Percentiles rank a stretch among this genome's conserved stretches.
phyloP scores from a whole-genome alignment of 2,329 filamentous ascomycete genomes.

The Alternaria burnsii region DNA sequence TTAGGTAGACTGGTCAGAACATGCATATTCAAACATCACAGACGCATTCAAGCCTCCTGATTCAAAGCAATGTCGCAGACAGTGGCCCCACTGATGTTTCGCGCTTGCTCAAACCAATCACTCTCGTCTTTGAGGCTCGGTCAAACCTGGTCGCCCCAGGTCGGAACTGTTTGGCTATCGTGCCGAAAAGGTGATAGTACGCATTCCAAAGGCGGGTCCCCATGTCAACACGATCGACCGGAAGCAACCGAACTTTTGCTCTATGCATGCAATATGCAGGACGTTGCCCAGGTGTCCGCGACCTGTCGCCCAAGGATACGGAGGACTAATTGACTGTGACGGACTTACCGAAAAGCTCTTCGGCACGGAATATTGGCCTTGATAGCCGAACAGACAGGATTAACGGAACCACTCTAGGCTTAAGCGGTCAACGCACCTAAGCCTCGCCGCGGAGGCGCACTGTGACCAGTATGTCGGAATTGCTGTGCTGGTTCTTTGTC shows the following conservation, averaged over 20 bases:
- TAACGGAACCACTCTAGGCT: conserved; percentile 14
- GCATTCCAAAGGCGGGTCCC: conserved; percentile 35
- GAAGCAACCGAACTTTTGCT: conserved; percentile 45
- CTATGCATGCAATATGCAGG: conserved; percentile 43
- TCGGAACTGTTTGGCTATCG: conserved; percentile 37
- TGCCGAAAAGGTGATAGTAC: conserved; percentile 31
- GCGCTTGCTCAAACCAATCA: conserved; percentile 32
- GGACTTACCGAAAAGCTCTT: conserved; percentile 28
- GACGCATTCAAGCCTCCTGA: conserved; percentile 20
- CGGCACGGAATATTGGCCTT: conserved; percentile 7
- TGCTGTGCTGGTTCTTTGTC: conserved; percentile 14
- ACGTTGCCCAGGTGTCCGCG: conserved; percentile 25
- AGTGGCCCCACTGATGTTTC: conserved; percentile 10
- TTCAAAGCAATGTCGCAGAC: conserved; percentile 19
- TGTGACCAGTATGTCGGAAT: conserved; percentile 19
- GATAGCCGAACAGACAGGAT: conserved; percentile 21
- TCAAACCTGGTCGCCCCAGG: conserved; percentile 37
- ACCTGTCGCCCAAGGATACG: conserved; percentile 16
- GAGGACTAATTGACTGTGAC: conserved; percentile 27
- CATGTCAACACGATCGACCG: conserved; percentile 39
- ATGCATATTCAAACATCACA: conserved; percentile 24
- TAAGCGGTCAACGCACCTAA: conserved; percentile 19
- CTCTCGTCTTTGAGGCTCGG: conserved; percentile 19
- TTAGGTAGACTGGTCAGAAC: conserved; percentile 25
- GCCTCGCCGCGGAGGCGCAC: conserved; percentile 19